A percentile compares a stretch with the other conserved stretches of the same genome.
Evolutionary conservation across 2,329 filamentous ascomycete species (phyloP).

Genomic region (Colletotrichum simmondsii): DNA sequence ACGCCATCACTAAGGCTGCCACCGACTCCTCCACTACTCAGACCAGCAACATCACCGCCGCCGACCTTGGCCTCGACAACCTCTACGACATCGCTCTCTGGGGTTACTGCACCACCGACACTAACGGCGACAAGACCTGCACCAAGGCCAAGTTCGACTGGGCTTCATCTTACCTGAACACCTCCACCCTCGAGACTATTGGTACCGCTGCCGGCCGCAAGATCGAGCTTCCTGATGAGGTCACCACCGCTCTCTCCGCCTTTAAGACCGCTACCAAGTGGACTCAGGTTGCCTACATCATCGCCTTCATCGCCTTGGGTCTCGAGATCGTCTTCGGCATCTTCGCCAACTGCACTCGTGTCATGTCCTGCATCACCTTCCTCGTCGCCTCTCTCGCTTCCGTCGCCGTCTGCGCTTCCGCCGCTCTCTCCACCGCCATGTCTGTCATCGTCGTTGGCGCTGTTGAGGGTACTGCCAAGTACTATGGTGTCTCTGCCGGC

Average conservation of each 20-base stretch:
- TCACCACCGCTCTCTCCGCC: constrained; percentile 74
- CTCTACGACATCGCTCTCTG: constrained; percentile 86
- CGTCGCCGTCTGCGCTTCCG: constrained; percentile 67
- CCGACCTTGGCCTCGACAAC: constrained; percentile 73
- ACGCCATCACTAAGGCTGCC: constrained; percentile 42
- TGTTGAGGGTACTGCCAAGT: constrained; percentile 73
- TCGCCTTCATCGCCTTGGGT: constrained; percentile 76
- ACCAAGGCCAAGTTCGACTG: constrained; percentile 79
- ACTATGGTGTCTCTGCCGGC: constrained; percentile 75
- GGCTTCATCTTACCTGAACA: constrained; percentile 77
- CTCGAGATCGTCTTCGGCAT: constrained; percentile 82
- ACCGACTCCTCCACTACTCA: constrained; percentile 29
- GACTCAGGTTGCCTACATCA: constrained; percentile 85
- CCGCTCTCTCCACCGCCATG: constrained; percentile 79
- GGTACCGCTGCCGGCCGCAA: constrained; percentile 60
- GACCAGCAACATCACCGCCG: constrained; percentile 64
- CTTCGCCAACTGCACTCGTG: constrained; percentile 84
- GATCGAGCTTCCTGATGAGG: constrained; percentile 73
- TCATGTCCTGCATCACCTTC: constrained; percentile 84
- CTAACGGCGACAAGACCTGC: constrained; percentile 72
- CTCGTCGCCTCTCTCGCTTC: constrained; percentile 75
- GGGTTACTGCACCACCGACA: constrained; percentile 81
- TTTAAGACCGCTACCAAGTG: constrained; percentile 82
- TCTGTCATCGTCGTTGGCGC: constrained; percentile 76
- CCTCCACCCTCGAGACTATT: constrained; percentile 68